phyloP scores from a whole-genome alignment of 345 rosid species.

The Arabidopsis suecica region DNA sequence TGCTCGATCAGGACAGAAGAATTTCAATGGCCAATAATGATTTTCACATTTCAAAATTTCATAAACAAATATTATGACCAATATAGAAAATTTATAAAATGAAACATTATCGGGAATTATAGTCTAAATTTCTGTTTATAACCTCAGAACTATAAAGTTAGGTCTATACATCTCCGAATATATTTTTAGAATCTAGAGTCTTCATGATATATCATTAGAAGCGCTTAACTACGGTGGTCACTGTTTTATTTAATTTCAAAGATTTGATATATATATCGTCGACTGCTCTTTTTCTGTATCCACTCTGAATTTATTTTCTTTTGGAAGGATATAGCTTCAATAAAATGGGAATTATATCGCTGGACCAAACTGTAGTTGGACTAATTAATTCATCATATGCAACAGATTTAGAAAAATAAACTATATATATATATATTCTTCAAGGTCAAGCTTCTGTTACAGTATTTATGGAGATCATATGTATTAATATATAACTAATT shows the following conservation, averaged over 20 bases:
- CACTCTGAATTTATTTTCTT: background rate
- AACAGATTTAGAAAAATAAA: background rate
- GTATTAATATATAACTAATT: background rate
- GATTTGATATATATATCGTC: background rate
- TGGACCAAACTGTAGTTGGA: slow-evolving; percentile 28
- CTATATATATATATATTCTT: background rate
- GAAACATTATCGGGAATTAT: background rate
- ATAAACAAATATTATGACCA: background rate
- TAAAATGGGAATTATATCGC: background rate
- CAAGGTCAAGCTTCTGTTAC: slow-evolving; percentile 23
- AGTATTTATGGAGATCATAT: background rate
- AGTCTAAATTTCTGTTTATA: background rate
- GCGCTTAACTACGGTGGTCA: background rate
- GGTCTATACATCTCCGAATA: background rate
- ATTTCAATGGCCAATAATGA: background rate
- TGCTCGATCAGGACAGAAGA: background rate
- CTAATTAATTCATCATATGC: slow-evolving; percentile 23
- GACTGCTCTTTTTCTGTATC: background rate
- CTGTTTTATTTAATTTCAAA: slow-evolving; percentile 1
- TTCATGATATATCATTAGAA: background rate
- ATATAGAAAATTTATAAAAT: background rate
- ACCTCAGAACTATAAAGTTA: background rate
- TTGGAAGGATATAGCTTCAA: background rate
- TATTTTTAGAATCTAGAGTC: background rate
- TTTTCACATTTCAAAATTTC: background rate